Percentiles rank a stretch among this genome's conserved stretches.
Evolutionary conservation across 1,284 basidiomycete genomes (phyloP).

Genomic region (Anthracocystis walkeri): DNA sequence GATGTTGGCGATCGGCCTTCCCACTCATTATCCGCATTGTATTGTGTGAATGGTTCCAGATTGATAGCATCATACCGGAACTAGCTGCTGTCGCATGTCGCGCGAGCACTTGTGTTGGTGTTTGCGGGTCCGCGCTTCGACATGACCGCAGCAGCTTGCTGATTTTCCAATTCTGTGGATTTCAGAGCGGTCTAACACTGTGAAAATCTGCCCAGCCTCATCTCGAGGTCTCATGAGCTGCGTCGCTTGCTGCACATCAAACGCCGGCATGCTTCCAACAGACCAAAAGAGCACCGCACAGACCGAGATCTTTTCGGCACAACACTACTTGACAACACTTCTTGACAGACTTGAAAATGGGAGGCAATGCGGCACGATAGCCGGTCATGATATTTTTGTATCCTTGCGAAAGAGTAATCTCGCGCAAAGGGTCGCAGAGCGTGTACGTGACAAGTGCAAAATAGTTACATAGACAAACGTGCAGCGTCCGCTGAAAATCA

Average conservation of each 20-base stretch:
- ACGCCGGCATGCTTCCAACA: neutral
- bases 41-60: neutral
- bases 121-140: slow-evolving; percentile 35
- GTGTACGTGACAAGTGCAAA: slow-evolving; percentile 5
- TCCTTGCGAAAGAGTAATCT: slow-evolving; percentile 8
- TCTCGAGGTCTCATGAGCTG: neutral
- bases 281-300: neutral
- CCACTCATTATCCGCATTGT: neutral
- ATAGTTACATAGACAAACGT: slow-evolving; percentile 15
- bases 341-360: neutral
- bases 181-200: slow-evolving; percentile 11
- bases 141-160: slow-evolving; percentile 40
- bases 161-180: too few relatives aligned
- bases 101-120: slow-evolving; percentile 1
- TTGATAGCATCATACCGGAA: neutral
- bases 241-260: neutral
- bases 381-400: slow-evolving; percentile 39
- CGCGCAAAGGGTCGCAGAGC: slow-evolving; percentile 24
- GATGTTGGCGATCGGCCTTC: neutral
- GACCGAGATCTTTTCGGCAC: too few relatives aligned
- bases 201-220: neutral
- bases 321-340: too few relatives aligned
- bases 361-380: slow-evolving; percentile 32
- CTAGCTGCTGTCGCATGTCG: slow-evolving; percentile 1
- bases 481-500: slow-evolving; percentile 17